Evolutionary conservation across 495 filamentous ascomycete species (phyloP).

Genomic region (Penicillium cinerascens): DNA sequence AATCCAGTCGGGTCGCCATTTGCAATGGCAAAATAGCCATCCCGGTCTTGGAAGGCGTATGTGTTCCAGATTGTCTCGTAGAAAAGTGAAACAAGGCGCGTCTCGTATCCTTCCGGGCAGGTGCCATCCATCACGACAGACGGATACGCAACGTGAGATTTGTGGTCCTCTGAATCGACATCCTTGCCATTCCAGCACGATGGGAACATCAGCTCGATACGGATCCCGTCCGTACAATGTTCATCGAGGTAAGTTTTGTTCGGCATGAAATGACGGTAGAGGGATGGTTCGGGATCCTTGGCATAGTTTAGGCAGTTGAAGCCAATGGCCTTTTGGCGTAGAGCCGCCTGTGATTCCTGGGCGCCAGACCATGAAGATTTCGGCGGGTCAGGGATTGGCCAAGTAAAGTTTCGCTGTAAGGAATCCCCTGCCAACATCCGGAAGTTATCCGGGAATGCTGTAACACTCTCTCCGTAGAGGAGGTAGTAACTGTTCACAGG

Average conservation of each 20-base stretch:
- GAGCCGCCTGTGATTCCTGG: slow-evolving; percentile 59
- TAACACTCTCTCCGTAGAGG: slow-evolving; percentile 58
- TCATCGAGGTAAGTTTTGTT: slow-evolving; percentile 72
- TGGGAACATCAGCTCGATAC: slow-evolving; percentile 84
- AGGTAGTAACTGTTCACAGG: slow-evolving; percentile 64
- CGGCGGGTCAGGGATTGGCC: slow-evolving; percentile 66
- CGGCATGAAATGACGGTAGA: slow-evolving; percentile 79
- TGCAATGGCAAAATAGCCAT: slow-evolving; percentile 73
- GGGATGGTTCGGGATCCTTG: slow-evolving; percentile 55
- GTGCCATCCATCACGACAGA: slow-evolving; percentile 66
- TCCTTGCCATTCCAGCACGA: slow-evolving; percentile 86
- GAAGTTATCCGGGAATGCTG: slow-evolving; percentile 75
- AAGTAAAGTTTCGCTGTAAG: slow-evolving; percentile 64
- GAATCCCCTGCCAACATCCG: slow-evolving; percentile 82
- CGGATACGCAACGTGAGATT: slow-evolving; percentile 75
- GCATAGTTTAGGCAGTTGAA: slow-evolving; percentile 90
- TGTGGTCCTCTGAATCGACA: slow-evolving; percentile 57
- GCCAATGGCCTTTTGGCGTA: slow-evolving; percentile 78
- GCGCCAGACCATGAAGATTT: slow-evolving; percentile 63
- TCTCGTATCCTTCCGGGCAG: slow-evolving; percentile 71
- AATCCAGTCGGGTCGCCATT: slow-evolving; percentile 81
- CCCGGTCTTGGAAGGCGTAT: slow-evolving; percentile 57
- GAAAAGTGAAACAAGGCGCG: slow-evolving; percentile 69
- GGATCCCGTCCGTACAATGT: slow-evolving; percentile 72
- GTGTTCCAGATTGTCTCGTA: slow-evolving; percentile 89